A percentile compares a stretch with the other conserved stretches of the same genome.
These are phyloP conservation scores for Botrytis elliptica DNA, from an alignment of 2,329 filamentous ascomycete species.

Conservation along the genomic window DNA sequence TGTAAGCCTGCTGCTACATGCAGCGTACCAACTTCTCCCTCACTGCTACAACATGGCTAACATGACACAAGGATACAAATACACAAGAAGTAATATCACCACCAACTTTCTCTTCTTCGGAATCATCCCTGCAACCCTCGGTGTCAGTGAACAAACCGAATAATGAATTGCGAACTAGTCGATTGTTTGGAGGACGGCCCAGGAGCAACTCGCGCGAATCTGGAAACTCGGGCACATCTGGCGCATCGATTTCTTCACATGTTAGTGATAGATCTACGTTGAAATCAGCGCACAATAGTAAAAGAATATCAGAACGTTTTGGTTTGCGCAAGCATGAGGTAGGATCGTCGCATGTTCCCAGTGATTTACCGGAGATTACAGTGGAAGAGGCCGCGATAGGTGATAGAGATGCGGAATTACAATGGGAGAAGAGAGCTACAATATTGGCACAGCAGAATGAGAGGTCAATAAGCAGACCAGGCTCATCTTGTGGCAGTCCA, in stretches of 20 bases:
- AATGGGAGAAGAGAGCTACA: constrained; percentile 95
- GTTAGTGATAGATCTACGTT: constrained; percentile 18
- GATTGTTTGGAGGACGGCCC: constrained; percentile 41
- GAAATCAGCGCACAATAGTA: constrained; percentile 19
- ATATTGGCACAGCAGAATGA: constrained; percentile 70
- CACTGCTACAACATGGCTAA: constrained; percentile 17
- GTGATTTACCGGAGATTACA: constrained; percentile 74
- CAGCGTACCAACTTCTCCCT: constrained; percentile 1
- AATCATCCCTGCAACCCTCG: constrained; percentile 32
- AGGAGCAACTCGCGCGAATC: constrained; percentile 47
- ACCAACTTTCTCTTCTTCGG: constrained; percentile 50
- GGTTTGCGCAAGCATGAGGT: constrained; percentile 59
- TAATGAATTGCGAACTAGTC: constrained; percentile 37
- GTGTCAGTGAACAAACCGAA: constrained; percentile 19
- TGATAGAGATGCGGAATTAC: constrained; percentile 56
- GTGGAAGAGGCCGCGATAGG: constrained; percentile 42
- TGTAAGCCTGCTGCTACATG: constrained; percentile 18
- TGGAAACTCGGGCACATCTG: constrained; percentile 41
- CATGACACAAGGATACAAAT: constrained; percentile 58
- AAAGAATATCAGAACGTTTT: constrained; percentile 67
- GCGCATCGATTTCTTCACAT: constrained; percentile 26
- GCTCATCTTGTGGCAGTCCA: constrained; percentile 38
- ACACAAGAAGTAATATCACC: constrained; percentile 77
- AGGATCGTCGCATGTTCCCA: constrained; percentile 72
- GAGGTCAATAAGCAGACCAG: constrained; percentile 43